Evolutionary conservation across 768 basidiomycete species (phyloP).

Genomic region (Mycena rosella): DNA sequence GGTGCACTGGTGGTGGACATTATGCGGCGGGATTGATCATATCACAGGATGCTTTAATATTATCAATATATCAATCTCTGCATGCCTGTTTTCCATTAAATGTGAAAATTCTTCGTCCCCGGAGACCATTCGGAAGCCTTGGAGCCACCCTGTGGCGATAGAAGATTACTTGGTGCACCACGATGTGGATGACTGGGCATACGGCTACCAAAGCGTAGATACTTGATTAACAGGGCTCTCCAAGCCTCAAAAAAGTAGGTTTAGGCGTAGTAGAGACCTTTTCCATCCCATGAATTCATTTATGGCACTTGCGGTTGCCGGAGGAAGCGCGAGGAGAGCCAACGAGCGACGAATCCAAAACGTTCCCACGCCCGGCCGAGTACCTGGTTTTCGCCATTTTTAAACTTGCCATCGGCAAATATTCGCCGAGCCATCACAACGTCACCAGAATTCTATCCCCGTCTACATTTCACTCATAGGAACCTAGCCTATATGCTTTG

Average conservation of each 20-base stretch:
- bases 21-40: no score
- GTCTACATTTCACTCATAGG: neutral
- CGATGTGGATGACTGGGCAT: neutral
- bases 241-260: neutral
- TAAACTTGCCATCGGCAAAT: conserved; percentile 7
- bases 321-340: neutral
- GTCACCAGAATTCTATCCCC: neutral
- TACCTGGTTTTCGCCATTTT: conserved; percentile 1
- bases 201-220: neutral
- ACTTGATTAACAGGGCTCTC: neutral
- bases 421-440: conserved; percentile 14
- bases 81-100: no score
- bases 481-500: neutral
- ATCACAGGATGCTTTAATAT: no score
- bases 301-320: neutral
- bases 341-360: neutral
- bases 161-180: neutral
- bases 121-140: no score
- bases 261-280: neutral
- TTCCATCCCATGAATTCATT: neutral
- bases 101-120: no score
- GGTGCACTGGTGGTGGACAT: no score
- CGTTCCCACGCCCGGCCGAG: conserved; percentile 6
- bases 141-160: no score
- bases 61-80: no score